Conservation (phyloP, 2,329 filamentous ascomycete species). For the Cladophialophora exuberans region DNA sequence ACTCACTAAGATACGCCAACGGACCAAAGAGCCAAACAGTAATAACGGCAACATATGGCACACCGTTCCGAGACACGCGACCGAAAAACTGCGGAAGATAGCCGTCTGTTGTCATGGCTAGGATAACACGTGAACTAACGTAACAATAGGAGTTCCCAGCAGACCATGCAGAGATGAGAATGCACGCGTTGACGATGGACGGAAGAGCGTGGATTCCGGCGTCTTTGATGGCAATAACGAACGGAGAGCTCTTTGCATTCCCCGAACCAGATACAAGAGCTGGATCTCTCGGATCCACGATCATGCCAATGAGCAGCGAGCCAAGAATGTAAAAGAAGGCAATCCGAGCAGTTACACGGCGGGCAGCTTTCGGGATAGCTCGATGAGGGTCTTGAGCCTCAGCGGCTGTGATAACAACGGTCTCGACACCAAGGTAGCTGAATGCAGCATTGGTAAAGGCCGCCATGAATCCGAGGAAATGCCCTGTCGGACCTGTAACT, state of each 20-base stretch:
- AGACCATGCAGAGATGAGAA: constrained; percentile 45
- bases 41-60: not conserved
- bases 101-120: constrained; percentile 33
- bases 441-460: constrained; percentile 50
- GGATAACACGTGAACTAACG: constrained; percentile 39
- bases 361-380: constrained; percentile 57
- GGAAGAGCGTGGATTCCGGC: constrained; percentile 41
- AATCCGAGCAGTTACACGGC: constrained; percentile 58
- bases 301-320: constrained; percentile 60
- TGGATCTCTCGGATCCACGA: constrained; percentile 67
- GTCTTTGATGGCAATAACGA: constrained; percentile 52
- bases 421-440: constrained; percentile 48
- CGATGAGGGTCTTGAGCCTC: constrained; percentile 55
- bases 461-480: constrained; percentile 47
- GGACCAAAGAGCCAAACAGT: constrained; percentile 49
- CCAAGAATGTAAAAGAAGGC: constrained; percentile 60
- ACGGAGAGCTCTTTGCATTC: constrained; percentile 49
- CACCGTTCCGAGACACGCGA: not conserved
- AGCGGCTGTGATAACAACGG: constrained; percentile 57
- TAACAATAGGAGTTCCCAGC: constrained; percentile 46
- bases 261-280: constrained; percentile 4
- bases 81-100: constrained; percentile 32
- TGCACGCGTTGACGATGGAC: constrained; percentile 44
- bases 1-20: constrained; percentile 57
- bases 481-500: constrained; percentile 48